phyloP scores from a whole-genome alignment of 2,329 filamentous ascomycete species.

The Cladosporium sp. region DNA sequence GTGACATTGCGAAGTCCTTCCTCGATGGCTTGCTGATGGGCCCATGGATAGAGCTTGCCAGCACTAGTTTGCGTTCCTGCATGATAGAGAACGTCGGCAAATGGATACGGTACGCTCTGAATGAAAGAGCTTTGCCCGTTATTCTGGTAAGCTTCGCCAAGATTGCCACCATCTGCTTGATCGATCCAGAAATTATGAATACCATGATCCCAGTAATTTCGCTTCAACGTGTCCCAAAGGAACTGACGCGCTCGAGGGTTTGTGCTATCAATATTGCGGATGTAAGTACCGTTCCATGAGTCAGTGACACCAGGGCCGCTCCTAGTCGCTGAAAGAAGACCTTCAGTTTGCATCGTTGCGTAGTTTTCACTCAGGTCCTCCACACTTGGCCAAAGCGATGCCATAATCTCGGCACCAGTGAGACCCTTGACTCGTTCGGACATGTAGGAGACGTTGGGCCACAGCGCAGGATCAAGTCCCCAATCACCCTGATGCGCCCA shows the following conservation, averaged over 20 bases:
- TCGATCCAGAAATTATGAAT: constrained; percentile 35
- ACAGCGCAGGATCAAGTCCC: constrained; percentile 27
- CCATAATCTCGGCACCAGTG: constrained; percentile 33
- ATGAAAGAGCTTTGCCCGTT: constrained; percentile 31
- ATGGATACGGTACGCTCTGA: constrained; percentile 29
- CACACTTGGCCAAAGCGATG: constrained; percentile 30
- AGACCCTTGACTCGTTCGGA: constrained; percentile 26
- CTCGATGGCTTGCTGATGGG: constrained; percentile 28
- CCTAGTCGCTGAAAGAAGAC: constrained; percentile 26
- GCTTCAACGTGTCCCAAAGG: constrained; percentile 26
- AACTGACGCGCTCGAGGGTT: constrained; percentile 29
- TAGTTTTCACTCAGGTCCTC: constrained; percentile 28
- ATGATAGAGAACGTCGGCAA: constrained; percentile 28
- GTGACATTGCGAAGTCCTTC: constrained; percentile 29
- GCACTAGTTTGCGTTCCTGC: constrained; percentile 27
- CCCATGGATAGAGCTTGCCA: constrained; percentile 31
- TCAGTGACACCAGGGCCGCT: constrained; percentile 28
- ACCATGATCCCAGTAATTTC: constrained; percentile 31
- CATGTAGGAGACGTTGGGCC: constrained; percentile 29
- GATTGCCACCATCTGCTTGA: constrained; percentile 34
- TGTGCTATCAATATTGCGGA: constrained; percentile 31
- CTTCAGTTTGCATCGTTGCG: constrained; percentile 24
- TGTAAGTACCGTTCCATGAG: constrained; percentile 30
- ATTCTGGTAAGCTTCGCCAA: constrained; percentile 37
- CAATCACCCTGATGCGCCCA: constrained; percentile 33